Percentiles rank a stretch among this genome's conserved stretches.
Conservation (phyloP, 2,329 filamentous ascomycete species). For the Phyllosticta capitalensis region DNA sequence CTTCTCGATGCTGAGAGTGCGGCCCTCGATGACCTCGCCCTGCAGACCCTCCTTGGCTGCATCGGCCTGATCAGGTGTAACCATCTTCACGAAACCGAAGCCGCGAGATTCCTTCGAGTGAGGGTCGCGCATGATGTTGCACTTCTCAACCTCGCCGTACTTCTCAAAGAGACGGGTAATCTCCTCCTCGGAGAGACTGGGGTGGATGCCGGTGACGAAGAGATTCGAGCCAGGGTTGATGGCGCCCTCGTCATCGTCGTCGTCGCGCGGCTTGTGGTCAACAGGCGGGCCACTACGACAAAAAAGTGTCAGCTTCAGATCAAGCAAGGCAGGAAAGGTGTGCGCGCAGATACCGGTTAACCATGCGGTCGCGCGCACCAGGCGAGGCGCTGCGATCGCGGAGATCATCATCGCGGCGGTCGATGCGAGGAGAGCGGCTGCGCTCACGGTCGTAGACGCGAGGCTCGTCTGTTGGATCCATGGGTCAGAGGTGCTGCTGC, state of each 20-base stretch:
- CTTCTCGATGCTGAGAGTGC: conserved; percentile 97
- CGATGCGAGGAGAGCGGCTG: conserved; percentile 53
- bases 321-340: conserved; percentile 10
- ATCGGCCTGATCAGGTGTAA: conserved; percentile 87
- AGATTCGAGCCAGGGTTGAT: conserved; percentile 94
- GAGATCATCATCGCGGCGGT: conserved; percentile 40
- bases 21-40: conserved; percentile 88
- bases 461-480: conserved; percentile 39
- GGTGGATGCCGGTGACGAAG: conserved; percentile 97
- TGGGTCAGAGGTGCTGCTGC: conserved; percentile 9
- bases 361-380: conserved; percentile 40
- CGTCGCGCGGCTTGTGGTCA: conserved; percentile 35
- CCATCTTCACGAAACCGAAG: conserved; percentile 99
- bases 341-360: conserved; percentile 24
- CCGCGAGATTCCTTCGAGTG: conserved; percentile 98
- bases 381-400: conserved; percentile 57
- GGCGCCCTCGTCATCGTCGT: conserved; percentile 56
- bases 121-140: conserved; percentile 98
- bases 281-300: conserved; percentile 36
- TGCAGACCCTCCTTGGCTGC: conserved; percentile 94
- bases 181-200: conserved; percentile 78
- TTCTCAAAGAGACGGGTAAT: conserved; percentile 95
- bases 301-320: conserved; percentile 8
- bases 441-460: conserved; percentile 57
- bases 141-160: conserved; percentile 97